Evolutionary conservation across 129 eudicot genomes (phyloP).

Genomic region (Calendula officinalis): DNA sequence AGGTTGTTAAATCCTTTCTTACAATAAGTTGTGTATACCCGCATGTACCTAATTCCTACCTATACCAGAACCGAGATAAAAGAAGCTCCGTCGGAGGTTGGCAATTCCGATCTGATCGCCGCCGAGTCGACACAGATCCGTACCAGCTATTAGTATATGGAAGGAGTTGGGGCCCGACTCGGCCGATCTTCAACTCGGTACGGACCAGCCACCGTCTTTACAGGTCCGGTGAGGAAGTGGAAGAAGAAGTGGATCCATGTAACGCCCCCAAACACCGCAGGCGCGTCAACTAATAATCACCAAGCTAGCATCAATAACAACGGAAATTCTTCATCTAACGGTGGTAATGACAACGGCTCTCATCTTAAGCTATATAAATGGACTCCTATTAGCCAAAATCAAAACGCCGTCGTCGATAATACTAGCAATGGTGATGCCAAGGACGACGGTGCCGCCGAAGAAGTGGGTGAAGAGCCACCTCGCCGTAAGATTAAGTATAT

Average conservation of each 20-base stretch:
- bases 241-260: slow-evolving; percentile 89
- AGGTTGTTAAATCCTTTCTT: too few species aligned
- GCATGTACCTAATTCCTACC: slow-evolving; percentile 31
- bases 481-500: slow-evolving; percentile 75
- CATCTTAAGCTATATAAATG: slow-evolving; percentile 74
- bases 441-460: slow-evolving; percentile 16
- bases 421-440: slow-evolving; percentile 30
- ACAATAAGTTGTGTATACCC: too few species aligned
- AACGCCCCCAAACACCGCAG: slow-evolving; percentile 43
- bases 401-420: slow-evolving; percentile 24
- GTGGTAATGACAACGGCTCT: slow-evolving; percentile 44
- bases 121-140: slow-evolving; percentile 40
- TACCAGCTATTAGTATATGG: slow-evolving; percentile 40
- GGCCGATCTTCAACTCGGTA: slow-evolving; percentile 92
- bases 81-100: not conserved
- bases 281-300: slow-evolving; percentile 29
- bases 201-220: slow-evolving; percentile 90
- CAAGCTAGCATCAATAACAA: slow-evolving; percentile 25
- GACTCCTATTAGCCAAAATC: slow-evolving; percentile 64
- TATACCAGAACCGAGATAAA: not conserved
- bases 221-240: slow-evolving; percentile 96
- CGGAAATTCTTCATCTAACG: slow-evolving; percentile 35
- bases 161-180: slow-evolving; percentile 94
- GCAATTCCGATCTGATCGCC: slow-evolving; percentile 33
- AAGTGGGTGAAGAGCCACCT: slow-evolving; percentile 47